Conservation (phyloP, 1,284 basidiomycete genomes). For the Tylopilus orsonianus region DNA sequence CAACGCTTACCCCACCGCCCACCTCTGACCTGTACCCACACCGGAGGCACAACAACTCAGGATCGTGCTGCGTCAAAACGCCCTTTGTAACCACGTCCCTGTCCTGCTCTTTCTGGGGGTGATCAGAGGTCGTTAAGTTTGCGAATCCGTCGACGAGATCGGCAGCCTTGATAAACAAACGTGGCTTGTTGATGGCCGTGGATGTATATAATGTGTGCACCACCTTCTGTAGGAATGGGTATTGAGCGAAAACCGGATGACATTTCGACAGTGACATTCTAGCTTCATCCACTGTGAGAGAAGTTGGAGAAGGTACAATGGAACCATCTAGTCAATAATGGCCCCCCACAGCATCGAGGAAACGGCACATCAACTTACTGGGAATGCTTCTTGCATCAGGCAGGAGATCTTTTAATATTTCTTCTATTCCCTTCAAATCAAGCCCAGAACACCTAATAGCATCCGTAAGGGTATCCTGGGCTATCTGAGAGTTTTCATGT, state of each 20-base stretch:
- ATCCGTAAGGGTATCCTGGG: slow-evolving; percentile 61
- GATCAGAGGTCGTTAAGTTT: slow-evolving; percentile 33
- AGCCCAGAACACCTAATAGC: slow-evolving; percentile 62
- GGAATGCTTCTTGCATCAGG: slow-evolving; percentile 23
- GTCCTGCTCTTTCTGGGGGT: slow-evolving; percentile 39
- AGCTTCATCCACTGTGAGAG: slow-evolving; percentile 45
- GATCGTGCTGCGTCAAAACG: slow-evolving; percentile 39
- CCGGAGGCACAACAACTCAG: slow-evolving; percentile 50
- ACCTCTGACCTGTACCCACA: slow-evolving; percentile 60
- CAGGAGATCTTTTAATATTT: slow-evolving; percentile 42
- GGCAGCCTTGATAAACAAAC: slow-evolving; percentile 65
- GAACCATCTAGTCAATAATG: neutral
- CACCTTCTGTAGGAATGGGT: slow-evolving; percentile 41
- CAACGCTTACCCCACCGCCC: slow-evolving; percentile 30
- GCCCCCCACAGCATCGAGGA: neutral
- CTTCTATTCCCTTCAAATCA: slow-evolving; percentile 50
- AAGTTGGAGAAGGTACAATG: neutral
- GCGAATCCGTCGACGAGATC: slow-evolving; percentile 64
- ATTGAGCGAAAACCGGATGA: slow-evolving; percentile 47
- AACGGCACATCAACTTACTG: slow-evolving; percentile 19
- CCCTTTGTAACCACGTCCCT: slow-evolving; percentile 66
- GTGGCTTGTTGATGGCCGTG: slow-evolving; percentile 55
- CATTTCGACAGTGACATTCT: slow-evolving; percentile 54
- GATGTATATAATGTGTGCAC: slow-evolving; percentile 48
- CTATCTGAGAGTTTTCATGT: slow-evolving; percentile 60